Evolutionary conservation across 805 yeast species (phyloP).

Genomic region (Phaffomyces opuntiae): DNA sequence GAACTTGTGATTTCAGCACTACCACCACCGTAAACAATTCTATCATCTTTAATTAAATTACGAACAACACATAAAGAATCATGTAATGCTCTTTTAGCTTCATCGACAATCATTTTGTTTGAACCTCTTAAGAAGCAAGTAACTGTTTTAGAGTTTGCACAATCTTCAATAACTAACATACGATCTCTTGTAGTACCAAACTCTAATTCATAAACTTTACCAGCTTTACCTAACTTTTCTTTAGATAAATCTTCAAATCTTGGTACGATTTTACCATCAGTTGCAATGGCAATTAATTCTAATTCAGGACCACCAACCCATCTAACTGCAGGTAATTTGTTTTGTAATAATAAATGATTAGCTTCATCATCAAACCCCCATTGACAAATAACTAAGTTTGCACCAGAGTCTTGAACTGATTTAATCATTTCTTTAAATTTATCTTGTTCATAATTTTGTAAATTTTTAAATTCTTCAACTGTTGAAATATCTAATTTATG

Average conservation of each 20-base stretch:
- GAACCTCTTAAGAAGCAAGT: constrained; percentile 94
- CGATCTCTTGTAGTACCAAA: constrained; percentile 96
- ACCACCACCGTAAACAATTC: constrained; percentile 99
- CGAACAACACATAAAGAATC: constrained; percentile 97
- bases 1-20: constrained; percentile 96
- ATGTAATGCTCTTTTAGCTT: constrained; percentile 92
- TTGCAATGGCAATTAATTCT: constrained; percentile 94
- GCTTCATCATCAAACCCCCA: constrained; percentile 99
- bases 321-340: constrained; percentile 90
- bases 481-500: constrained; percentile 89
- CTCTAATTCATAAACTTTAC: constrained; percentile 76
- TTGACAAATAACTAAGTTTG: constrained; percentile 94
- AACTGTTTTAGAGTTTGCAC: constrained; percentile 80
- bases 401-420: constrained; percentile 81
- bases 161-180: constrained; percentile 90
- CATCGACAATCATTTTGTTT: constrained; percentile 96
- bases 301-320: constrained; percentile 99
- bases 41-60: constrained; percentile 82
- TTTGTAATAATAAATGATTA: constrained; percentile 81
- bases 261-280: constrained; percentile 95
- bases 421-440: constrained; percentile 89
- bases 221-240: constrained; percentile 84
- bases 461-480: constrained; percentile 88
- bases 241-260: constrained; percentile 85
- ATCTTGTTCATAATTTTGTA: constrained; percentile 88